Conservation (phyloP, 1,284 basidiomycete genomes). For the Pseudozyma thailandica region DNA sequence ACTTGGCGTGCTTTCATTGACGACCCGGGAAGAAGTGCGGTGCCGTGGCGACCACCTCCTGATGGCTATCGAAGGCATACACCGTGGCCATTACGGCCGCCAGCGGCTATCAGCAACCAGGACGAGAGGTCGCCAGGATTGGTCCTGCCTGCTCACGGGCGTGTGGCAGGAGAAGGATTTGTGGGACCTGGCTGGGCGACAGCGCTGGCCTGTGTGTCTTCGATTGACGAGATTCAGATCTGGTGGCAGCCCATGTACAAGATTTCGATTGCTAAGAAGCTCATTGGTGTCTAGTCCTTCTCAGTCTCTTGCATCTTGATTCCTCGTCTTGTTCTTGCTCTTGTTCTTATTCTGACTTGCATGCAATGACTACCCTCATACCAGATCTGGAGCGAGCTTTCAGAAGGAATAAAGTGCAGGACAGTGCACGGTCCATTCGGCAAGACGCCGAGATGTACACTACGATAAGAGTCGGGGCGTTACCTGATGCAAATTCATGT, state of each 20-base stretch:
- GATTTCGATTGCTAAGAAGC: conserved; percentile 48
- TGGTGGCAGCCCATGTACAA: conserved; percentile 58
- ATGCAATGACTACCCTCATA: neutral
- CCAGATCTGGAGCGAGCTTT: no score
- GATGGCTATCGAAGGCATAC: conserved; percentile 36
- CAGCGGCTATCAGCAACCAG: conserved; percentile 14
- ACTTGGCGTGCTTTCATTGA: conserved; percentile 55
- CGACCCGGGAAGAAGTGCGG: conserved; percentile 40
- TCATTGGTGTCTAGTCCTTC: conserved; percentile 28
- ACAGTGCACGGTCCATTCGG: no score
- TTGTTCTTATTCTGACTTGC: neutral
- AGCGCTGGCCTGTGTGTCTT: conserved; percentile 40
- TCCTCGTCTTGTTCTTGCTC: neutral
- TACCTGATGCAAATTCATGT: no score
- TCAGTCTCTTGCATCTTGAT: neutral
- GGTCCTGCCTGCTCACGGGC: conserved; percentile 44
- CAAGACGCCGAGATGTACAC: no score
- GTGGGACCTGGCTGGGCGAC: conserved; percentile 44
- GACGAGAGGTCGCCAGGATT: conserved; percentile 44
- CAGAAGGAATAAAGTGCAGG: no score
- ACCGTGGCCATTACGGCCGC: conserved; percentile 41
- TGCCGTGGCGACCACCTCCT: conserved; percentile 39
- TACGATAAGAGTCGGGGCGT: no score
- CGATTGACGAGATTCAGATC: conserved; percentile 52
- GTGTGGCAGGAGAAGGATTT: conserved; percentile 53